A percentile compares a stretch with the other conserved stretches of the same genome.
Evolutionary conservation across 768 basidiomycete genomes (phyloP).

Genomic region (Lentinula raphanica): DNA sequence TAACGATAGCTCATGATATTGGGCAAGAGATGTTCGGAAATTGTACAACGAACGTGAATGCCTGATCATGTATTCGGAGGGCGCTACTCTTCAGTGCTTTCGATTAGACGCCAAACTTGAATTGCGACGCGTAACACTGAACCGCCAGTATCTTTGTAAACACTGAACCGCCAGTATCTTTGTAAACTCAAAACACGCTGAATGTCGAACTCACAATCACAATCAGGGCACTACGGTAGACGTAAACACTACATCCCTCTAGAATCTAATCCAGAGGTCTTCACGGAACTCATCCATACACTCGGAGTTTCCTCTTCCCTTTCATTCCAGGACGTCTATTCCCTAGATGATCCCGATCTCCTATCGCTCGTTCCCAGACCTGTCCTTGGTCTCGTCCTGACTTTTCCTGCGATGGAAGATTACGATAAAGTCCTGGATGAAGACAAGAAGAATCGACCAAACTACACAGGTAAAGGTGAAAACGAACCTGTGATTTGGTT

Average conservation of each 20-base stretch:
- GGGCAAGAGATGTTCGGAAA: too few species aligned
- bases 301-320: slow-evolving; percentile 23
- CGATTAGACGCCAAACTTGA: too few species aligned
- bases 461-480: slow-evolving; percentile 25
- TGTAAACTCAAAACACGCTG: neutral
- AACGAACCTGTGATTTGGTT: slow-evolving; percentile 31
- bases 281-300: slow-evolving; percentile 27
- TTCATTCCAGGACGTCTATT: slow-evolving; percentile 29
- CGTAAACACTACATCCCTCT: slow-evolving; percentile 29
- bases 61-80: too few species aligned
- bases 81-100: too few species aligned
- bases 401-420: slow-evolving; percentile 20
- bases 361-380: slow-evolving; percentile 27
- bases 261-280: slow-evolving; percentile 32
- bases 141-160: neutral
- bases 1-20: too few species aligned
- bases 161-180: too few species aligned
- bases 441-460: slow-evolving; percentile 19
- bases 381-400: slow-evolving; percentile 25
- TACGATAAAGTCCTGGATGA: slow-evolving; percentile 14
- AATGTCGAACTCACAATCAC: slow-evolving; percentile 1
- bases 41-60: too few species aligned
- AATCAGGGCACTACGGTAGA: neutral
- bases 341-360: slow-evolving; percentile 27
- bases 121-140: too few species aligned